Evolutionary conservation across 148 eudicot species (phyloP).

Genomic region (Bassia scoparia): DNA sequence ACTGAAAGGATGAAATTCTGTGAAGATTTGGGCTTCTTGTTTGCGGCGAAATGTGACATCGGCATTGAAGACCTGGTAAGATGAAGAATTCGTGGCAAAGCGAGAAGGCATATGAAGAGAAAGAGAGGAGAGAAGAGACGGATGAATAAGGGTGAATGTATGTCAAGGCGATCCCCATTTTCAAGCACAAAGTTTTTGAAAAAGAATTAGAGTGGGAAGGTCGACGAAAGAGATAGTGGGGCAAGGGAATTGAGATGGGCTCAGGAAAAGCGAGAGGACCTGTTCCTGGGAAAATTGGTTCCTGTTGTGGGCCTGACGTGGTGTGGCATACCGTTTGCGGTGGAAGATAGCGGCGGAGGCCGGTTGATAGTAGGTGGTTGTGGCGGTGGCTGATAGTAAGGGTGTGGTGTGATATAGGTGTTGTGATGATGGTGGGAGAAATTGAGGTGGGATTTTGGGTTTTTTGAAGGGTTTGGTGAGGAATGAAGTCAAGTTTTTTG

Average conservation of each 20-base stretch:
- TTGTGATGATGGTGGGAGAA: constrained; percentile 9
- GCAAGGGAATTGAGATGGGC: constrained; percentile 67
- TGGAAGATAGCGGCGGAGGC: constrained; percentile 15
- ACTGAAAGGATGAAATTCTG: constrained; percentile 44
- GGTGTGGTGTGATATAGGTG: too few relatives aligned
- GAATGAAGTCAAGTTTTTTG: constrained; percentile 31
- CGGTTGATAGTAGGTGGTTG: not conserved
- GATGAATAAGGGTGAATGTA: constrained; percentile 82
- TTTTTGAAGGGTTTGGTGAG: constrained; percentile 41
- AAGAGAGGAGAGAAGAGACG: constrained; percentile 54
- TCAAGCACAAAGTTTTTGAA: constrained; percentile 85
- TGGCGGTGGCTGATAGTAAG: not conserved
- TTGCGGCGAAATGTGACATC: constrained; percentile 57
- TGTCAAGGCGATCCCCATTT: constrained; percentile 87
- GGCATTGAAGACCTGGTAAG: constrained; percentile 57
- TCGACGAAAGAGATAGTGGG: constrained; percentile 44
- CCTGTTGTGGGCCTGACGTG: too few relatives aligned
- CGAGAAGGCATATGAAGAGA: constrained; percentile 68
- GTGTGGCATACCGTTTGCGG: not conserved
- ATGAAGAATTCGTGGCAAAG: constrained; percentile 47
- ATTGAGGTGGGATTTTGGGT: constrained; percentile 19
- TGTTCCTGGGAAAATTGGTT: constrained; percentile 56
- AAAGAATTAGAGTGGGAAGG: constrained; percentile 91
- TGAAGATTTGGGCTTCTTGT: constrained; percentile 31
- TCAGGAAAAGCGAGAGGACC: constrained; percentile 67